Base-by-base conservation (phyloP, 495 filamentous ascomycete species). In the Aspergillus bridgeri region DNA sequence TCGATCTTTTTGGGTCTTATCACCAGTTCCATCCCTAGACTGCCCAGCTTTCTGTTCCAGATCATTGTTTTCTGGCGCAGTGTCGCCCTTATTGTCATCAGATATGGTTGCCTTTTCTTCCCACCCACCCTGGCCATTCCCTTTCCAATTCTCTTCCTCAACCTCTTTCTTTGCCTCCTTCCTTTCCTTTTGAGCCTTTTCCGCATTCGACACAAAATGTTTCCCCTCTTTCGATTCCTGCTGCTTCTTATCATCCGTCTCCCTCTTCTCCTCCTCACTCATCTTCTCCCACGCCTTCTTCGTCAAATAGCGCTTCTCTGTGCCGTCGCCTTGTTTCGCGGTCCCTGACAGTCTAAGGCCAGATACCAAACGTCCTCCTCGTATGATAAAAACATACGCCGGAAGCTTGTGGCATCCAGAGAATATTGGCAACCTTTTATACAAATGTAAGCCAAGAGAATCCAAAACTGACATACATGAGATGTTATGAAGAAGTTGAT, bases 271-370 rank as follows among this genome's bases (percentile, higher is more conserved):
- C 6, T 64, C 51, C 21, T 78, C 77, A 51, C 50, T 69, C 75
- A 81, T 71, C 21, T 74, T 42, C 61, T 79, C 76, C 78, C 75
- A 79, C 23, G 76, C 78, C 55, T 77, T 69, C 63, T 79, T 78
- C 3, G 78, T 76, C 23, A 81, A 52, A 63, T 81, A 79, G 20
- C 78, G 60, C 59, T 81, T 75, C 56, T 73, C 60, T 1, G 71
- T 75, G 0, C 72, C 78, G 62, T 79, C 76, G 6, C 65, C 71
- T 48, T 76, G 53, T 43, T 71, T 71, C n/a, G 78, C 78, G 29
- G 65, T 67, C 0, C 72, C 78, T 18, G 66, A 68, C n/a, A n/a
- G n/a, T n/a, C n/a, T n/a, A n/a, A n/a, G n/a, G n/a, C n/a, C n/a
- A n/a, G n/a, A n/a, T n/a, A n/a, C n/a, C n/a, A n/a, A n/a, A n/a